Evolutionary conservation across 169 alveolate genomes (phyloP), one percentile per base, ranked within the genome.

Genomic region (Plasmodium yoelii): DNA sequence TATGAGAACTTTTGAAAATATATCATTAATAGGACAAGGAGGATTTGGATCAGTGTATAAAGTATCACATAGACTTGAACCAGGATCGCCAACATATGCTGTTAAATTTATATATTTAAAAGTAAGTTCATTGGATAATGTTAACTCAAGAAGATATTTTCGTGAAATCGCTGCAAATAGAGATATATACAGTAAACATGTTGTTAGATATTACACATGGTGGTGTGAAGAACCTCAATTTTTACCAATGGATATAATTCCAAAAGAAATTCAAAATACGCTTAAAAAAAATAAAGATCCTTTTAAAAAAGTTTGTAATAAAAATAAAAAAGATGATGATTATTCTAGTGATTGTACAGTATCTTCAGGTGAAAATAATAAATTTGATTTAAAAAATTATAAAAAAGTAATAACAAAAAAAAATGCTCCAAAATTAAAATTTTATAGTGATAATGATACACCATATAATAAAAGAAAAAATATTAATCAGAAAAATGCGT

Each of bases 211-310:
- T 88, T 96, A 93, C 80, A 96, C 97, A n/a, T 96, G 98, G 98
- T 96, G 98, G 98, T 96, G 97, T 67, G 98, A 96, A 71, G 97
- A 96, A 86, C 98, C 97, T 12, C 97, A 94, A 82, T 95, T 94
- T 57, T 80, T 96, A 13, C 98, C 97, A 6, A 87, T 94, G 72
- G 92, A 88, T 67, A 75, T 82, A 63, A 88, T 88, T 93, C 92
- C 94, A 60, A 92, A 72, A 71, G 97, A 90, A 88, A 73, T 87
- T 57, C 94, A 75, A 64, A 91, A 80, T 88, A 94, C 87, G 67
- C 96, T 93, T 56, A 94, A 92, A 64, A 88, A 55, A 61, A 94
- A 88, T 70, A 93, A 88, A 68, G 94, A 87, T 64, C 92, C 73
- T 60, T 91, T 92, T 28, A 64, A 91, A 39, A 92, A 80, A 28